Conservation (phyloP, 169 alveolate species). For the Plasmodium ovale region DNA sequence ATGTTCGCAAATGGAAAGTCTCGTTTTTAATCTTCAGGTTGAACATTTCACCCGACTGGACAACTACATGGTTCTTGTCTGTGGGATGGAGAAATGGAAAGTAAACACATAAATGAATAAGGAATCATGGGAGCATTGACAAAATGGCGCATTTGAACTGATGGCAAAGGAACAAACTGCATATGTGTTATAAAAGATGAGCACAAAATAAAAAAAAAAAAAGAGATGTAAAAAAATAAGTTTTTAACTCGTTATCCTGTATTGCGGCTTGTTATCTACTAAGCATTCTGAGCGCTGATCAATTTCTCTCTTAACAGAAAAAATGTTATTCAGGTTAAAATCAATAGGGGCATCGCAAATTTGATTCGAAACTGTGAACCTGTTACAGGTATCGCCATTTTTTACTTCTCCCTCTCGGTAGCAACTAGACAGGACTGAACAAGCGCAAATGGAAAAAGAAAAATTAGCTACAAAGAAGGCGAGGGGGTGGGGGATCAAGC, state of each 20-base stretch:
- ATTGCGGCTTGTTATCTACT: slow-evolving; percentile 44
- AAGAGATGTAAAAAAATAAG: background rate
- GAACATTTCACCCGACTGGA: slow-evolving; percentile 44
- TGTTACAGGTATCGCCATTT: slow-evolving; percentile 22
- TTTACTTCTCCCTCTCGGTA: slow-evolving; percentile 20
- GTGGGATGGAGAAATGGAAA: background rate
- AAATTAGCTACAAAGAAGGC: background rate
- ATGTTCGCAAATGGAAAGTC: slow-evolving; percentile 19
- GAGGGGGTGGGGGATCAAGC: too few species aligned
- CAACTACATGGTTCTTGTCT: slow-evolving; percentile 27
- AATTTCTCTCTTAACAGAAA: slow-evolving; percentile 1
- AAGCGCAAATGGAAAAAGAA: background rate
- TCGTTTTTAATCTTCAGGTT: slow-evolving; percentile 45
- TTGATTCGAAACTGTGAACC: slow-evolving; percentile 45
- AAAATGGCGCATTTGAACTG: background rate
- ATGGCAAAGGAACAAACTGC: slow-evolving; percentile 3
- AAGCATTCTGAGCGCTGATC: slow-evolving; percentile 26
- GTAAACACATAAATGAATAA: background rate
- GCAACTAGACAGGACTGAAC: slow-evolving; percentile 52
- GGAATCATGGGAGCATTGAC: background rate
- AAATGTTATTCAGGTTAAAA: slow-evolving; percentile 35
- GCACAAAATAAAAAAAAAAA: background rate
- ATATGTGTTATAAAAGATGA: background rate
- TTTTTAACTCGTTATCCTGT: slow-evolving; percentile 29
- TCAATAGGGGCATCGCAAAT: slow-evolving; percentile 59